Percentiles rank a stretch among this genome's conserved stretches.
Conservation (phyloP, 2,329 filamentous ascomycete genomes). For the Aspergillus quadrilineatus region DNA sequence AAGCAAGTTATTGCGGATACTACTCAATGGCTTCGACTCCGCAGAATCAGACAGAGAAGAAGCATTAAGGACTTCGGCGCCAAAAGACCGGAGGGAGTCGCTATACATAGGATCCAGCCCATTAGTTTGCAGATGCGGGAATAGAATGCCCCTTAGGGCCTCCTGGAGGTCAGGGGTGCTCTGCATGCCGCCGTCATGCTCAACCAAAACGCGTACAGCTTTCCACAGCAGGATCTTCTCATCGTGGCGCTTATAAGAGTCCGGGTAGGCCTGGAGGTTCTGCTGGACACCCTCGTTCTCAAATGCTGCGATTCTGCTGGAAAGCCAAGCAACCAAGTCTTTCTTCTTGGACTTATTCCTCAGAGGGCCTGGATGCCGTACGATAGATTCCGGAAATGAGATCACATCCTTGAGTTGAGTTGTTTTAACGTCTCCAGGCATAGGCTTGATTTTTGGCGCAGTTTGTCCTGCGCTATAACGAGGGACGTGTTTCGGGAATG, state of each 20-base stretch:
- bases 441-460: conserved; percentile 75
- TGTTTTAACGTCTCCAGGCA: conserved; percentile 78
- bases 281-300: conserved; percentile 55
- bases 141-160: conserved; percentile 71
- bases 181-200: conserved; percentile 80
- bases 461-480: conserved; percentile 75
- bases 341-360: conserved; percentile 94
- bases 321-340: conserved; percentile 79
- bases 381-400: conserved; percentile 68
- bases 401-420: conserved; percentile 71
- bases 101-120: conserved; percentile 29
- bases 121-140: conserved; percentile 53
- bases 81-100: conserved; percentile 27
- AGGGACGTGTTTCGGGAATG: conserved; percentile 84
- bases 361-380: conserved; percentile 85
- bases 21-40: conserved; percentile 67
- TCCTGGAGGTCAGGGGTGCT: conserved; percentile 69
- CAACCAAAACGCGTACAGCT: conserved; percentile 74
- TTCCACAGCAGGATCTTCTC: conserved; percentile 88
- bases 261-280: conserved; percentile 50
- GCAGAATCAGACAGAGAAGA: conserved; percentile 62
- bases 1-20: conserved; percentile 71
- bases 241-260: conserved; percentile 64
- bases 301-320: conserved; percentile 69
- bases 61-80: conserved; percentile 36